Evolutionary conservation across 2,329 filamentous ascomycete species (phyloP), one percentile per base, ranked within the genome.

Genomic region (Ramichloridium luteum): DNA sequence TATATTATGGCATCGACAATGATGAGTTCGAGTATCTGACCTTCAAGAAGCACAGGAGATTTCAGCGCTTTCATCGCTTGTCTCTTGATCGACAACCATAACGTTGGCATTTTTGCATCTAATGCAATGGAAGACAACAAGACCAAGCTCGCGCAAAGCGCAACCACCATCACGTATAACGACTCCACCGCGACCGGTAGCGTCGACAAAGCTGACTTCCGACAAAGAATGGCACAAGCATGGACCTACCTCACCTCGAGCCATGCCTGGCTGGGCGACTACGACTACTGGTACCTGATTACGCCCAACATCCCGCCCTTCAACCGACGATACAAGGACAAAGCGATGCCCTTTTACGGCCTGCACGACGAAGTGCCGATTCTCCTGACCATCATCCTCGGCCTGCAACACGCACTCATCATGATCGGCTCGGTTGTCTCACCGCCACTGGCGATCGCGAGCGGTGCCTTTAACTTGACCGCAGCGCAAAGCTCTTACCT

Each of bases 261-360:
- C 16, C 25, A 37, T 9, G 35, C 12, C 25, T 34, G 25, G 30
- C 16, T 37, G 1, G 35, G 35, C 16, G 30, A 30, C 18, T 37
- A 37, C 31, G 30, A 37, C 26, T 37, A 37, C 23, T 15, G 28
- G 16, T 37, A 37, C 30, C 35, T 37, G n/a, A 25, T 37, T 8
- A 37, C 35, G 11, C 35, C 35, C 15, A 37, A 33, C 18, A 37
- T 37, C 30, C 30, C 25, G 25, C 35, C 35, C 5, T 25, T 37
- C 13, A 37, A 37, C 20, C 25, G 20, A 4, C 25, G 16, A n/a
- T 34, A 33, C 26, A 25, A 30, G 23, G 11, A 37, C 22, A 26
- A 26, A 4, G 20, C 17, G 6, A 26, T 27, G 18, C 35, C 35
- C 3, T 37, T 37, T 22, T 37, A 33, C 13, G 26, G 31, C 20